These are phyloP conservation scores for Euphorbia peplus DNA, from an alignment of 345 rosid species.

Conservation along the genomic window DNA sequence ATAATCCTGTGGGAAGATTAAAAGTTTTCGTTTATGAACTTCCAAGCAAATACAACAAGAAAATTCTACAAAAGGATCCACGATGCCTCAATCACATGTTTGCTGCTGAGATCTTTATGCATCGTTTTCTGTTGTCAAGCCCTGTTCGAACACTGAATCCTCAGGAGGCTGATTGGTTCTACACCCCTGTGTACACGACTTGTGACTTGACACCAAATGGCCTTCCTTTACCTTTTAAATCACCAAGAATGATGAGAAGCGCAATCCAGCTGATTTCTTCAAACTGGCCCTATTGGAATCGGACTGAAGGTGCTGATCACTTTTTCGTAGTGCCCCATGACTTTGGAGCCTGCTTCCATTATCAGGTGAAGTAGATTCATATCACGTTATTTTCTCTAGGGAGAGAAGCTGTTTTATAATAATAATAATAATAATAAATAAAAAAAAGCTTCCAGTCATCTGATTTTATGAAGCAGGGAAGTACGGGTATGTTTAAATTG, in stretches of 20 bases:
- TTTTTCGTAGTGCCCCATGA: slow-evolving; percentile 36
- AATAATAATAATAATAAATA: no score
- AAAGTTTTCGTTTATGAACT: slow-evolving; percentile 39
- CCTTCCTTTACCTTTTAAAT: slow-evolving; percentile 38
- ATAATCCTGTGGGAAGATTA: slow-evolving; percentile 31
- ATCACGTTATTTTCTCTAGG: background rate
- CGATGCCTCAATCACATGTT: slow-evolving; percentile 37
- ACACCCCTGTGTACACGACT: slow-evolving; percentile 33
- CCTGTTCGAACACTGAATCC: slow-evolving; percentile 32
- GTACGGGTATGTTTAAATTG: background rate
- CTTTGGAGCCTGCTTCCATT: slow-evolving; percentile 33
- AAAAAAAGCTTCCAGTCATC: background rate
- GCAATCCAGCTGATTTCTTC: slow-evolving; percentile 34
- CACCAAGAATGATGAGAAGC: slow-evolving; percentile 36
- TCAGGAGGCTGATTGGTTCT: slow-evolving; percentile 35
- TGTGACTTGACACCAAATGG: slow-evolving; percentile 36
- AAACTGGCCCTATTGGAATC: slow-evolving; percentile 32
- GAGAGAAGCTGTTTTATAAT: background rate
- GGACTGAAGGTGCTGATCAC: slow-evolving; percentile 33
- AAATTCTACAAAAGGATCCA: slow-evolving; percentile 30
- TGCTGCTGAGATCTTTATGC: slow-evolving; percentile 38
- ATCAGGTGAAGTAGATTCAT: slow-evolving; percentile 16
- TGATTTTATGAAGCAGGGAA: background rate
- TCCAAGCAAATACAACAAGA: slow-evolving; percentile 37
- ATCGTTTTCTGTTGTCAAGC: slow-evolving; percentile 34